Evolutionary conservation across 768 basidiomycete genomes (phyloP), one percentile per base, ranked within the genome.

Genomic region (Pluteus cervinus): DNA sequence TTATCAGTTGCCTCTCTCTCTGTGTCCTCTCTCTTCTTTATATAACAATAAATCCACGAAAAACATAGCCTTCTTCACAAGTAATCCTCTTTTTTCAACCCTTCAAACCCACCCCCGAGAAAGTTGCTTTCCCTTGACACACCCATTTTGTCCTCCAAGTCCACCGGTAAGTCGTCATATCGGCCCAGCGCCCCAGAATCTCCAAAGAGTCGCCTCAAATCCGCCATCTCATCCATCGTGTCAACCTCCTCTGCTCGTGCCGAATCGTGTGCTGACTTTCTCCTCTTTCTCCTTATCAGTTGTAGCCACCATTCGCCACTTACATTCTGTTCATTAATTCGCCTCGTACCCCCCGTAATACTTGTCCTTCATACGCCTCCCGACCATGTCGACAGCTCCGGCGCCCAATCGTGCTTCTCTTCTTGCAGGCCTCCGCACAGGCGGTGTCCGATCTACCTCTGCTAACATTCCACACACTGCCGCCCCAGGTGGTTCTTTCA

Each of bases 381-480:
- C 52, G 49, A 51, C 59, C 57, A 73, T 73, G 71, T 58, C 71
- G 56, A 63, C 66, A 54, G 51, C 63, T 41, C 61, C 62, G 35
- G 53, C 71, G 50, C 80, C 70, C 58, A 63, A 68, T 45, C 85
- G 88, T 51, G 86, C 89, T 35, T 85, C 86, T 44, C 86, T 91
- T 54, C 86, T 91, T 60, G 71, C 82, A 43, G 86, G 85, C 50
- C 86, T 91, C 54, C 84, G 88, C 57, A 91, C 88, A 37, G 89
- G 88, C 56, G 88, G 88, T 33, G 89, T 91, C 43, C 83, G 88
- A 50, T 80, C 87, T n/a, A 53, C 71, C 30, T 84, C 85, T 40
- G 58, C 59, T 40, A 55, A 61, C 34, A 59, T 75, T 14, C 83
- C 86, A 28, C 79, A 83, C 59, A 80, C 82, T 32, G 80, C 85